phyloP scores from a whole-genome alignment of 345 rosid genomes.

The Citropsis articulata region DNA sequence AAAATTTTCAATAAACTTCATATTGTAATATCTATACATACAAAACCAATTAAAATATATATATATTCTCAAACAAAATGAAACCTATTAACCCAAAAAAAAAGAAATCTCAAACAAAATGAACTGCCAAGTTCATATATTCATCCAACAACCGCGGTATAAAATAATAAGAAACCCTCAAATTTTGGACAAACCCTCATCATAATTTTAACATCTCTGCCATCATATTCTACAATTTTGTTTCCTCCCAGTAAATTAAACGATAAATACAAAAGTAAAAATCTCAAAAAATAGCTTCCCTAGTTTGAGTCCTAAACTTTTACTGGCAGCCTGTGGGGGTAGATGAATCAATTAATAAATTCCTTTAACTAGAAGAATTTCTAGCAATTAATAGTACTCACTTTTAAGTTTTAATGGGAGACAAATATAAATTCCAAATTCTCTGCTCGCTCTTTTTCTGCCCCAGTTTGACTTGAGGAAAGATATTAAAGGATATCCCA shows the following conservation, averaged over 20 bases:
- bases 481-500: slow-evolving; percentile 5
- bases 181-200: too few species aligned
- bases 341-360: neutral
- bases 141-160: too few species aligned
- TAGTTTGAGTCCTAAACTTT: neutral
- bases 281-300: neutral
- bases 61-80: too few species aligned
- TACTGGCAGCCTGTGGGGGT: neutral
- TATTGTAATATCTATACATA: too few species aligned
- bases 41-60: too few species aligned
- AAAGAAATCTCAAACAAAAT: too few species aligned
- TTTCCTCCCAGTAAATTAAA: neutral
- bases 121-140: too few species aligned
- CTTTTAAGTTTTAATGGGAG: neutral
- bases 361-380: neutral
- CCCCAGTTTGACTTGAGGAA: slow-evolving; percentile 29
- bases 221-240: neutral
- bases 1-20: too few species aligned
- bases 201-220: neutral
- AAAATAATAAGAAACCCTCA: too few species aligned
- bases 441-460: neutral
- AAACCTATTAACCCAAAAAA: too few species aligned
- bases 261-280: too few species aligned
- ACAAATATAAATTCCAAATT: neutral
- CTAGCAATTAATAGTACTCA: neutral